phyloP scores from a whole-genome alignment of 176 grass and related monocot genomes.

The Avena atlantica region DNA sequence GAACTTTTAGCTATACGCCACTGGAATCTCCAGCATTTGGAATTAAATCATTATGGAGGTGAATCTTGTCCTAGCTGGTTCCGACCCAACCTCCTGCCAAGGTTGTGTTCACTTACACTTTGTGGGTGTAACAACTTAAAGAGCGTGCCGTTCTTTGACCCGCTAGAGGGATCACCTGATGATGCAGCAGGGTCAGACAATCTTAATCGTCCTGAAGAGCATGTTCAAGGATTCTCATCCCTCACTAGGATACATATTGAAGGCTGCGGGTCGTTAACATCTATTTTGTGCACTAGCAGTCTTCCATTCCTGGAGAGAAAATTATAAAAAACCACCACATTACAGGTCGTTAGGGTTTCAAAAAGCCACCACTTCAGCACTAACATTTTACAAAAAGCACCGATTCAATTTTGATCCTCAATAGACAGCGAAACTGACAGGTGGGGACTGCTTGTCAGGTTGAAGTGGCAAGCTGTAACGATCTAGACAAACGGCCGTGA shows the following conservation, averaged over 20 bases:
- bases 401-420: too few relatives aligned
- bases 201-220: not conserved
- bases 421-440: too few relatives aligned
- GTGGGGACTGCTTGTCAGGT: too few relatives aligned
- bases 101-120: not conserved
- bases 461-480: too few relatives aligned
- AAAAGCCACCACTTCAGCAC: too few relatives aligned
- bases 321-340: too few relatives aligned
- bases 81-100: not conserved
- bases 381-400: too few relatives aligned
- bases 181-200: not conserved
- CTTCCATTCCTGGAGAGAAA: not conserved
- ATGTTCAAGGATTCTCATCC: too few relatives aligned
- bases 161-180: not conserved
- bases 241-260: too few relatives aligned
- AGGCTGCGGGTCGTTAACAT: not conserved
- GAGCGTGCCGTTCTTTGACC: not conserved
- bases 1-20: not conserved
- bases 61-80: not conserved
- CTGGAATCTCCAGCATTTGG: not conserved
- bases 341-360: too few relatives aligned
- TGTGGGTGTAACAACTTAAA: fast-evolving
- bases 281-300: not conserved
- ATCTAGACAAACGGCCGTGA: too few relatives aligned
- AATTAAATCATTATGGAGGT: fast-evolving